Evolutionary conservation across 108 stramenopile species (phyloP), one percentile per base, ranked within the genome.

Genomic region (Fragilaria radians): DNA sequence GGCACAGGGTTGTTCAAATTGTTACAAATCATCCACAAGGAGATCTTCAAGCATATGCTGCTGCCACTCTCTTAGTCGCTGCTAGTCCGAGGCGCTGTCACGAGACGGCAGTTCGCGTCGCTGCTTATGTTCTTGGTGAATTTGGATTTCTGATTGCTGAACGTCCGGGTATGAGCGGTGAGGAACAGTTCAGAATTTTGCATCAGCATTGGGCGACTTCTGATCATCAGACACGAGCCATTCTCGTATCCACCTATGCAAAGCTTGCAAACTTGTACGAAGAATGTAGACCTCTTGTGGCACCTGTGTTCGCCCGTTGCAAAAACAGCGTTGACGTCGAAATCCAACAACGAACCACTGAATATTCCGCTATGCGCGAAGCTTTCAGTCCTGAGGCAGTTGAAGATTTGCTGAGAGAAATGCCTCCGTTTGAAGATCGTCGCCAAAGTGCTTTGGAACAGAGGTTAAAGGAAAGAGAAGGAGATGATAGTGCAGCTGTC

Each of bases 1-100:
- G 98, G 98, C 94, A 95, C 70, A 94, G 98, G 55, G 91, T 96
- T 32, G 94, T 99, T 47, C 94, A 97, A 62, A 96, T 99, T 62
- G 95, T 97, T n/a, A 96, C 94, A 42, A 97, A 97, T 75, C 90
- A 96, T 74, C 89, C 87, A 7, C 94, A 90, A 61, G 93, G 88
- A 47, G 88, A 93, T 59, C 58, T 94, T 47, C 95, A 97, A 73
- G 82, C 81, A n/a, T 97, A 96, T 78, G 96, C 95, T 2, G 95
- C 95, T 1, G 85, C 89, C 14, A 89, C 89, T 0, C 54, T 96
- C 51, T 79, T 96, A 57, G 91, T 84, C 5, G 81, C 85, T 11
- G 82, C 90, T 27, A 87, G 88, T 64, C 77, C 89, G 25, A 77
- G 85, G 48, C 82, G 85, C 19, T 89, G 83, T 52, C 98, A 96